These are phyloP conservation scores for Lasiosphaeria hispida DNA, from an alignment of 495 filamentous ascomycete species.

Conservation along the genomic window DNA sequence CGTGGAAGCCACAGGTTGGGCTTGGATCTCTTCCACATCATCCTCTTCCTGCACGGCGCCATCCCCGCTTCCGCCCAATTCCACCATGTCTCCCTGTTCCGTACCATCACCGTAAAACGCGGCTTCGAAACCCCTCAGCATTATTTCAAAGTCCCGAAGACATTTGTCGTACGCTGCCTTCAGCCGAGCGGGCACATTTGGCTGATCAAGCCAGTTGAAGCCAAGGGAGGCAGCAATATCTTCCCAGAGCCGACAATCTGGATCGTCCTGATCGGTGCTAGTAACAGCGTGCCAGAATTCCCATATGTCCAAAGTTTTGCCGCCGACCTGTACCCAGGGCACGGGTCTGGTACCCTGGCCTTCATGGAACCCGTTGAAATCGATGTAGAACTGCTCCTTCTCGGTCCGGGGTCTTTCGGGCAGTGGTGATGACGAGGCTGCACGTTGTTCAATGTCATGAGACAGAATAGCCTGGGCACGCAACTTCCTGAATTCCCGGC, in stretches of 20 bases:
- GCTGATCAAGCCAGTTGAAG: conserved; percentile 36
- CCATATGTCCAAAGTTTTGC: conserved; percentile 33
- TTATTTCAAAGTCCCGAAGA: conserved; percentile 29
- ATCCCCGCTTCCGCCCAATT: conserved; percentile 17
- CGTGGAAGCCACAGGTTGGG: neutral
- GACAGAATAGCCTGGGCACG: too few species aligned
- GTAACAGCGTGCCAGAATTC: conserved; percentile 33
- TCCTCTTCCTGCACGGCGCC: too few species aligned
- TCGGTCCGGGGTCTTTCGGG: neutral
- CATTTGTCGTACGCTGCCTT: conserved; percentile 32
- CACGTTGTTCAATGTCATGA: too few species aligned
- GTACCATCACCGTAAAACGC: neutral
- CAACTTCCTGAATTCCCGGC: neutral
- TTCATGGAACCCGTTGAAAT: conserved; percentile 27
- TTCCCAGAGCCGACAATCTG: conserved; percentile 36
- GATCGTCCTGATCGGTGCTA: conserved; percentile 23
- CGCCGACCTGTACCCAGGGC: conserved; percentile 26
- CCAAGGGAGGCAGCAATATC: conserved; percentile 36
- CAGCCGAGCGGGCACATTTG: conserved; percentile 35
- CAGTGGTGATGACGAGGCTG: neutral
- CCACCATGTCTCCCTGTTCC: conserved; percentile 3
- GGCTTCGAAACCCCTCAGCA: conserved; percentile 23
- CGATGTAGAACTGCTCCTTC: conserved; percentile 25
- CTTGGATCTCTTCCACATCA: neutral
- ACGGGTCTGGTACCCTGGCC: neutral